Evolutionary conservation across 2,329 filamentous ascomycete genomes (phyloP), one percentile per base, ranked within the genome.

Genomic region (Aspergillus sp.): DNA sequence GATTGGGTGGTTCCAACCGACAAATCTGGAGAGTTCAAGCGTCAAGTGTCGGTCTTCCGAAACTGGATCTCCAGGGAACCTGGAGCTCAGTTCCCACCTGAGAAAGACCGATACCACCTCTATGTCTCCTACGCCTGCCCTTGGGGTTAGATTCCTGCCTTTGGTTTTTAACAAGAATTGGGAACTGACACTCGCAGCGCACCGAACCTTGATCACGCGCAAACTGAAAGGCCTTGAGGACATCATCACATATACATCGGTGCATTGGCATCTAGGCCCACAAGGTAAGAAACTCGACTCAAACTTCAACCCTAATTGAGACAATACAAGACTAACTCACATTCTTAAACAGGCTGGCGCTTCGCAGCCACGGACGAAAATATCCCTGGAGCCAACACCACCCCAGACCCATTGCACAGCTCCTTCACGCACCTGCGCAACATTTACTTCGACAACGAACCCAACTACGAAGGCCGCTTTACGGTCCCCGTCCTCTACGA

Each of bases 41-140:
- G 93, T 61, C 90, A 92, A 73, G 82, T 83, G 62, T 95, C 90
- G 60, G 83, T 86, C 55, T 98, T 98, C 78, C 87, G 95, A 58
- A 85, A 89, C 74, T 90, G 81, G 75, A 90, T 96, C 74, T 91
- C 89, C 33, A 84, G 82, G 62, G 85, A 90, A 66, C 76, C 85
- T 1, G 87, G 84, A 43, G 88, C 90, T 5, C 78, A 87, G 73
- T 97, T 92, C 66, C 90, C 91, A 5, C 84, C 91, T 1, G 93
- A 98, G 77, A 91, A 90, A 77, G 91, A 84, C 53, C 84, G 95
- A 56, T 99, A 99, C 74, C 95, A 99, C 77, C 86, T 99, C 67
- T 99, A 93, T 72, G 89, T 96, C 65, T 93, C 89, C 68, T 96
- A 96, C 76, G 93, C 93, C 6, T 97, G 93, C 76, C 93, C 93